Percentiles rank a stretch among this genome's conserved stretches.
These are phyloP conservation scores for Kurtzmaniella quercitrusa DNA, from an alignment of 1,139 yeast species.

Conservation along the genomic window DNA sequence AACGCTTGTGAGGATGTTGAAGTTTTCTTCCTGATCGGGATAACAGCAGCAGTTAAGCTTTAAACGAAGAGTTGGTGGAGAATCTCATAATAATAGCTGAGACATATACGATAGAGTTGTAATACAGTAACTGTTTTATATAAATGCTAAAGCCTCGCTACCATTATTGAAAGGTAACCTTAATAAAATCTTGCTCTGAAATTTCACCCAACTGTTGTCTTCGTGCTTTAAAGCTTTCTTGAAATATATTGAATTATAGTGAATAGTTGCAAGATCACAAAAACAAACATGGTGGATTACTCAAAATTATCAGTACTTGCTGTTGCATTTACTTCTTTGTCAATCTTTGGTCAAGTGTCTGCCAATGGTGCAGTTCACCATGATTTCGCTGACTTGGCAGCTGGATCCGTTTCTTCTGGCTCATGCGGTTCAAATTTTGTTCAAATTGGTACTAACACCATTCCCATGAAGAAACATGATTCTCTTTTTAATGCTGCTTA, in stretches of 20 bases:
- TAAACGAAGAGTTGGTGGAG: neutral
- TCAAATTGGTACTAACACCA: slow-evolving; percentile 3
- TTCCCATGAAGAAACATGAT: neutral
- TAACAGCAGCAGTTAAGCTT: neutral
- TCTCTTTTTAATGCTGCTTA: neutral
- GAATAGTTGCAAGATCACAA: neutral
- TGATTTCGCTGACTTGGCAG: slow-evolving; percentile 3
- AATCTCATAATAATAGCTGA: neutral
- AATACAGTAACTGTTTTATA: neutral
- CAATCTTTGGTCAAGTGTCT: neutral
- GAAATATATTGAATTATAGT: neutral
- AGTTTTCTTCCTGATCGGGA: neutral
- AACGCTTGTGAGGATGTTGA: neutral
- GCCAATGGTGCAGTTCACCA: neutral
- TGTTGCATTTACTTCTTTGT: neutral
- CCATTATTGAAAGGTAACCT: neutral
- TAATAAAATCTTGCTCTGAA: neutral
- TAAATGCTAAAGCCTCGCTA: neutral
- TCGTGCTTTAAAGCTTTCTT: neutral
- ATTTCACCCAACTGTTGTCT: neutral
- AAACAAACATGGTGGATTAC: neutral
- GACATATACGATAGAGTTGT: neutral
- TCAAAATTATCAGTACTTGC: slow-evolving; percentile 1
- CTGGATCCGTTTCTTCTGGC: neutral
- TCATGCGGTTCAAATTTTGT: slow-evolving; percentile 1